These are phyloP conservation scores for Fusarium sp. DNA, from an alignment of 2,329 filamentous ascomycete species.

Conservation along the genomic window DNA sequence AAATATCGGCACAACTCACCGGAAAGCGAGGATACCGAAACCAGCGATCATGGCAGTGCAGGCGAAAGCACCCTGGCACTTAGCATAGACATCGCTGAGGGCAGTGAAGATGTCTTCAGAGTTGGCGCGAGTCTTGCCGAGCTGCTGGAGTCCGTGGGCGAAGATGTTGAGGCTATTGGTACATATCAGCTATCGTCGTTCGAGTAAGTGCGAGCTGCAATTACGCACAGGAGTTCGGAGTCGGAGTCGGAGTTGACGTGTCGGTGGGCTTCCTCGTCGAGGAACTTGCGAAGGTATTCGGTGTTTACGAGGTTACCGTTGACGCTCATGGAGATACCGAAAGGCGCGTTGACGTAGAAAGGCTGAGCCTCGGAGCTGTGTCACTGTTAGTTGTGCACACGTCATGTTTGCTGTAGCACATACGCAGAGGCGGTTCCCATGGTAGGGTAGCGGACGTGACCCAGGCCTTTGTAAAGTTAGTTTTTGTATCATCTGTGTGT, in stretches of 20 bases:
- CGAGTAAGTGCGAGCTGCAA: neutral
- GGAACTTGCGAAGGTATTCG: conserved; percentile 73
- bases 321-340: conserved; percentile 57
- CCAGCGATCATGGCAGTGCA: conserved; percentile 85
- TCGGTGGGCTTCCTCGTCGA: conserved; percentile 82
- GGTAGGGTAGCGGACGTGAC: conserved; percentile 89
- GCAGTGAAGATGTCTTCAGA: conserved; percentile 80
- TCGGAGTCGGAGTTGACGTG: conserved; percentile 94
- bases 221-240: conserved; percentile 60
- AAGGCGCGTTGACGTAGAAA: conserved; percentile 85
- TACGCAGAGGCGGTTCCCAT: conserved; percentile 76
- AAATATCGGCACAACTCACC: conserved; percentile 61
- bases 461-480: conserved; percentile 58
- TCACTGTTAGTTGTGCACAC: conserved; percentile 1
- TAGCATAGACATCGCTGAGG: conserved; percentile 76
- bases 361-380: conserved; percentile 86
- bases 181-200: conserved; percentile 50
- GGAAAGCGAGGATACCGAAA: conserved; percentile 83
- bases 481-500: conserved; percentile 2
- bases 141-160: conserved; percentile 82
- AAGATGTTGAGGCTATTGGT: conserved; percentile 86
- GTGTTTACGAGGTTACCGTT: conserved; percentile 91
- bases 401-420: conserved; percentile 9
- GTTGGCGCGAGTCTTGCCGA: conserved; percentile 84
- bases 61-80: conserved; percentile 80